Evolutionary conservation across 257 asterid species (phyloP).

Genomic region (Perilla frutescens): DNA sequence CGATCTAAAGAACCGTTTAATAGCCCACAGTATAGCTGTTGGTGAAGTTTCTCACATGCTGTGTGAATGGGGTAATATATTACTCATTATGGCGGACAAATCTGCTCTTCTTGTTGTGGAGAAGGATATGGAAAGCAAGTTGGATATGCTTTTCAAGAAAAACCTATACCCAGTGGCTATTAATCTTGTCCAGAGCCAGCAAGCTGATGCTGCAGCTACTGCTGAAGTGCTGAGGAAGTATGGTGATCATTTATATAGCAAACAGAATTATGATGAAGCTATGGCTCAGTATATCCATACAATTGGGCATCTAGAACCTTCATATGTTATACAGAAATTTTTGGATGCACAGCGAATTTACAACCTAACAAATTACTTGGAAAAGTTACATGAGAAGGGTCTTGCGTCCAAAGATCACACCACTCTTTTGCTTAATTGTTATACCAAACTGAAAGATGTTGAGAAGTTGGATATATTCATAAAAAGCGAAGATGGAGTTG

Average conservation of each 20-base stretch:
- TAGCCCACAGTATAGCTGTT: constrained; percentile 81
- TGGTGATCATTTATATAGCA: constrained; percentile 89
- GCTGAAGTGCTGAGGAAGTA: constrained; percentile 96
- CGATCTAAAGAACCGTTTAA: constrained; percentile 88
- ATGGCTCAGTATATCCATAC: constrained; percentile 91
- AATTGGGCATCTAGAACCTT: constrained; percentile 96
- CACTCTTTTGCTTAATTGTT: constrained; percentile 90
- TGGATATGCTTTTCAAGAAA: constrained; percentile 97
- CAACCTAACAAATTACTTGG: constrained; percentile 93
- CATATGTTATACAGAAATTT: constrained; percentile 92
- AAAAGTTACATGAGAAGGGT: constrained; percentile 94
- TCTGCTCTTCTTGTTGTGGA: constrained; percentile 82
- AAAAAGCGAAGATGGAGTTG: constrained; percentile 81
- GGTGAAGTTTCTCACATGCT: constrained; percentile 90
- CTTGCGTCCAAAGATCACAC: constrained; percentile 96
- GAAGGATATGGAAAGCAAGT: constrained; percentile 99
- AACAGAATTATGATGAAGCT: constrained; percentile 88
- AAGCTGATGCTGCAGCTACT: constrained; percentile 95
- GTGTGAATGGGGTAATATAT: constrained; percentile 95
- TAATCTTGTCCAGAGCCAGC: constrained; percentile 93
- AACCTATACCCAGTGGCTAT: constrained; percentile 92
- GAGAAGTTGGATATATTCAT: constrained; percentile 85
- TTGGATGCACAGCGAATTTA: constrained; percentile 96
- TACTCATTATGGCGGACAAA: constrained; percentile 84
- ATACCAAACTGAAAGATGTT: constrained; percentile 94